Evolutionary conservation across 257 asterid genomes (phyloP).

Genomic region (Rhazya stricta): DNA sequence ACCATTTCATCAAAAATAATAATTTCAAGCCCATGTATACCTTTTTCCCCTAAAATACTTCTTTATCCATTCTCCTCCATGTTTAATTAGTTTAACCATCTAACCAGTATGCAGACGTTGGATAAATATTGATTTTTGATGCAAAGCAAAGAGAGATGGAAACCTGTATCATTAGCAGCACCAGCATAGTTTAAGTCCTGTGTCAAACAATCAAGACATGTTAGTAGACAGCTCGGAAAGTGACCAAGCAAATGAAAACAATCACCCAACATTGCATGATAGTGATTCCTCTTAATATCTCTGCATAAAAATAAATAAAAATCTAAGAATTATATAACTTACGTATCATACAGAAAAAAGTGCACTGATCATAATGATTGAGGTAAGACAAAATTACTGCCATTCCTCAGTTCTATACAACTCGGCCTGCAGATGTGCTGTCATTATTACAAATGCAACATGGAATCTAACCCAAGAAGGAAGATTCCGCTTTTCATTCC

Average conservation of each 20-base stretch:
- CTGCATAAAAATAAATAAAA: background rate
- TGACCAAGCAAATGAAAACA: background rate
- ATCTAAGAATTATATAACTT: background rate
- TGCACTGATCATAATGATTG: background rate
- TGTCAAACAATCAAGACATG: conserved; percentile 22
- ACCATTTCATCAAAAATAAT: background rate
- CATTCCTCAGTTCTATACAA: background rate
- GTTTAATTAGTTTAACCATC: background rate
- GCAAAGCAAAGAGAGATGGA: conserved; percentile 17
- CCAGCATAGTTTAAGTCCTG: conserved; percentile 54
- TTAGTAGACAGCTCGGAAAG: background rate
- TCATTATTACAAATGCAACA: background rate
- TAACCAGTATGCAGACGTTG: background rate
- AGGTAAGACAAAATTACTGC: background rate
- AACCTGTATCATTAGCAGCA: conserved; percentile 70
- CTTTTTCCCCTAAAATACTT: background rate
- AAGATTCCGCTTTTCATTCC: background rate
- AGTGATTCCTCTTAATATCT: background rate
- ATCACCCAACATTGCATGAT: background rate
- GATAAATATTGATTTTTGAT: background rate
- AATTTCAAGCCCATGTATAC: background rate
- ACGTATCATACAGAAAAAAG: background rate
- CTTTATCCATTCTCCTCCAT: background rate
- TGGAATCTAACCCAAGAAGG: background rate
- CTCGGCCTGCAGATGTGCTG: background rate